phyloP scores from a whole-genome alignment of 495 filamentous ascomycete species.

The Aspergillus asperescens region DNA sequence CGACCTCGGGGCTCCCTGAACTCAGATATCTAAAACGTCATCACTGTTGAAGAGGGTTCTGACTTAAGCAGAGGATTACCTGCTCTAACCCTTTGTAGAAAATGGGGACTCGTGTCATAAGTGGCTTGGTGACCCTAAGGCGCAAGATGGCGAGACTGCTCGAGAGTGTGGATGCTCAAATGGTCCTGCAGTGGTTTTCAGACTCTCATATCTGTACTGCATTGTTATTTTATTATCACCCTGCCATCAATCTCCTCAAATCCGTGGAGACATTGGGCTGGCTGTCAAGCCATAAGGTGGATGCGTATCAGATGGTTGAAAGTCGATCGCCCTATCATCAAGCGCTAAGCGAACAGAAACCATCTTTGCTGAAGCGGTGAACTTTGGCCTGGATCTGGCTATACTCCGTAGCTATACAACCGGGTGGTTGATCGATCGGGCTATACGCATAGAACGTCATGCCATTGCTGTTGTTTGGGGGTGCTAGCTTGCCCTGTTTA shows the following conservation, averaged over 20 bases:
- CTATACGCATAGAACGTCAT: no score
- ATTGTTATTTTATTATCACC: neutral
- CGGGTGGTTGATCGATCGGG: no score
- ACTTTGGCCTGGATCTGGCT: no score
- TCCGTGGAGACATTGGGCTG: neutral
- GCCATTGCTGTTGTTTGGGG: no score
- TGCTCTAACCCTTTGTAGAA: neutral
- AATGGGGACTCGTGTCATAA: neutral
- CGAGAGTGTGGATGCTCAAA: neutral
- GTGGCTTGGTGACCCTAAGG: neutral
- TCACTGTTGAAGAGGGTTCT: neutral
- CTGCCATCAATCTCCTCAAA: neutral
- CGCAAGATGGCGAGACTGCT: neutral
- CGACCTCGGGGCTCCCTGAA: neutral
- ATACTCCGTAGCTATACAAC: no score
- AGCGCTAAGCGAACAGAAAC: no score
- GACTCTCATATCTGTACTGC: neutral
- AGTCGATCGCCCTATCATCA: no score
- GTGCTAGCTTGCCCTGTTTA: no score
- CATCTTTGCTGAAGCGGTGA: no score
- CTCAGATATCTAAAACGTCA: neutral
- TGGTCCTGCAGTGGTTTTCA: neutral
- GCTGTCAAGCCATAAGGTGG: neutral
- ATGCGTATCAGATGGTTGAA: no score
- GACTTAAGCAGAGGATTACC: neutral